Evolutionary conservation across 2,329 filamentous ascomycete genomes (phyloP).

Genomic region (Cytospora chrysosperma): DNA sequence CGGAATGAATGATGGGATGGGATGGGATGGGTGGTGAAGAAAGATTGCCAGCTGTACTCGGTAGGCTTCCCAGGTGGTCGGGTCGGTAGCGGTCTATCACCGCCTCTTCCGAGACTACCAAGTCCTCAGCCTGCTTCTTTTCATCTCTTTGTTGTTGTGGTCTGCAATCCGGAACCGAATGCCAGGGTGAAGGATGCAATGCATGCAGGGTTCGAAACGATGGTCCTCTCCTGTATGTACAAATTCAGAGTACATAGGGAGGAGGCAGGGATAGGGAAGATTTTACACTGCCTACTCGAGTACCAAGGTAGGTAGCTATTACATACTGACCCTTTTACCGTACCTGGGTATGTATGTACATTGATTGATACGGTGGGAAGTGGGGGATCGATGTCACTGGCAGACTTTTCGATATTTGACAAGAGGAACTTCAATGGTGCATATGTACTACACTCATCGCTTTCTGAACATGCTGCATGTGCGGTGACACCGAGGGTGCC

Average conservation of each 20-base stretch:
- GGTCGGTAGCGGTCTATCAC: background rate
- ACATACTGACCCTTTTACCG: too few species aligned
- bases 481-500: background rate
- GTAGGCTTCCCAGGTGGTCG: too few species aligned
- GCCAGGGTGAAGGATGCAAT: background rate
- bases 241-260: too few species aligned
- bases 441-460: background rate
- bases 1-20: too few species aligned
- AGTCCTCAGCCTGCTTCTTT: background rate
- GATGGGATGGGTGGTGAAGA: background rate
- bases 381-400: too few species aligned
- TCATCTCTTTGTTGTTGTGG: background rate
- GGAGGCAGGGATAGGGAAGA: too few species aligned
- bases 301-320: too few species aligned
- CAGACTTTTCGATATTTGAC: background rate
- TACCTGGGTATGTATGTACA: too few species aligned
- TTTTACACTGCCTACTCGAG: too few species aligned
- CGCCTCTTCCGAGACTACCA: background rate
- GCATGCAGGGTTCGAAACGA: background rate
- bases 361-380: too few species aligned
- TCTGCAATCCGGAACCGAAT: background rate
- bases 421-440: background rate
- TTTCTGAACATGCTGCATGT: background rate
- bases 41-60: conserved; percentile 2
- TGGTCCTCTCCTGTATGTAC: too few species aligned